Percentiles rank a stretch among this genome's conserved stretches.
Conservation (phyloP, 805 yeast genomes). For the Barnettozyma sucrosica region DNA sequence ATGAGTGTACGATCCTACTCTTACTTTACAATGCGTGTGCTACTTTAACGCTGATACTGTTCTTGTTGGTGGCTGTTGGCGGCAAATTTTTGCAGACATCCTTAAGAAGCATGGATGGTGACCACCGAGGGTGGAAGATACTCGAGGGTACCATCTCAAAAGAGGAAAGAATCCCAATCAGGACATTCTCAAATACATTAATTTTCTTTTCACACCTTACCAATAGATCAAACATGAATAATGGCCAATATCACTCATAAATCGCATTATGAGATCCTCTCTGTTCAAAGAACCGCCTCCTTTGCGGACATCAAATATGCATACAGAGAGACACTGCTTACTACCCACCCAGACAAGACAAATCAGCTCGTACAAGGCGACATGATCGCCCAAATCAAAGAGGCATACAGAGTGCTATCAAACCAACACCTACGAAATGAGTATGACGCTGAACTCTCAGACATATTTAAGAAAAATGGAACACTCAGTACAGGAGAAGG, state of each 20-base stretch:
- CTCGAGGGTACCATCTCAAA: background rate
- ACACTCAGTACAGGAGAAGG: slow-evolving; percentile 51
- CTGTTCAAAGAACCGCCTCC: slow-evolving; percentile 36
- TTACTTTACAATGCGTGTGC: slow-evolving; percentile 2
- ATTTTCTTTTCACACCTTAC: background rate
- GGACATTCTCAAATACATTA: background rate
- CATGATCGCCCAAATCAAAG: slow-evolving; percentile 43
- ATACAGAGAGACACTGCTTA: slow-evolving; percentile 54
- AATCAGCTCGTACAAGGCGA: slow-evolving; percentile 13
- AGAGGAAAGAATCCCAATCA: background rate
- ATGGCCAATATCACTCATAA: slow-evolving; percentile 13
- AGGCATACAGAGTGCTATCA: slow-evolving; percentile 57
- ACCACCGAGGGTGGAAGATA: background rate
- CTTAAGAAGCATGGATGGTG: background rate
- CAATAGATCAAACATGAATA: background rate
- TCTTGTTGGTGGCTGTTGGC: background rate
- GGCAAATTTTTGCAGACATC: background rate
- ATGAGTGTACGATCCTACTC: slow-evolving; percentile 1
- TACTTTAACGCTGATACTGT: background rate
- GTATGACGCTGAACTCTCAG: slow-evolving; percentile 47
- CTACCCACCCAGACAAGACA: slow-evolving; percentile 76
- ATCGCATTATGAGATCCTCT: slow-evolving; percentile 56
- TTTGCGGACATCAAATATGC: slow-evolving; percentile 48
- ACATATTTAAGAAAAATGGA: slow-evolving; percentile 29
- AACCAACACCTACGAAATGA: slow-evolving; percentile 34